These are phyloP conservation scores for Exophiala alcalophila DNA, from an alignment of 2,329 filamentous ascomycete species.

Conservation along the genomic window DNA sequence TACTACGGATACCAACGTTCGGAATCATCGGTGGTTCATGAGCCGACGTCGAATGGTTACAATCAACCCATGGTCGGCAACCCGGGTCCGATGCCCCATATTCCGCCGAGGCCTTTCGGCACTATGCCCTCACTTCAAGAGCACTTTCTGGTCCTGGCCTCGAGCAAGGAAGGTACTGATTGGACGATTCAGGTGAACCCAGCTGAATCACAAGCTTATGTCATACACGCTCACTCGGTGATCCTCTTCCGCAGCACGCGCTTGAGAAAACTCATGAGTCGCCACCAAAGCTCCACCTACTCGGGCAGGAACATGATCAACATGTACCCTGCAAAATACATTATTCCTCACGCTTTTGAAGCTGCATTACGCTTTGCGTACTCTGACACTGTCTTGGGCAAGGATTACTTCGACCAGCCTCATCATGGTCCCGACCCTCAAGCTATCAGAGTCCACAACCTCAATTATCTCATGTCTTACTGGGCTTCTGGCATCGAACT, in stretches of 20 bases:
- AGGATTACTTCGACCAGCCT: conserved; percentile 24
- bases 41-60: conserved; percentile 9
- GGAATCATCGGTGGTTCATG: not conserved
- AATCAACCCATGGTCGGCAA: conserved; percentile 3
- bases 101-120: conserved; percentile 13
- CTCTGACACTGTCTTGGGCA: conserved; percentile 27
- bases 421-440: conserved; percentile 17
- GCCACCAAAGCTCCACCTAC: conserved; percentile 10
- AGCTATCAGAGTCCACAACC: conserved; percentile 20
- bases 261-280: conserved; percentile 20
- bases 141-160: conserved; percentile 26
- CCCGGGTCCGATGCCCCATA: not conserved
- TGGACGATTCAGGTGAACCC: conserved; percentile 24
- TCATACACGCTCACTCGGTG: conserved; percentile 23
- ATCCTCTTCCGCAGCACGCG: conserved; percentile 27
- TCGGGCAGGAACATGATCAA: conserved; percentile 20
- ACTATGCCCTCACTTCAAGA: conserved; percentile 21
- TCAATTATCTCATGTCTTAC: conserved; percentile 30
- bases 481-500: conserved; percentile 30
- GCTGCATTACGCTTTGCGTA: conserved; percentile 30
- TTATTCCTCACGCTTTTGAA: conserved; percentile 29
- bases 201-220: conserved; percentile 20
- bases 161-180: conserved; percentile 26
- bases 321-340: conserved; percentile 24
- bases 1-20: not conserved